Percentiles rank a stretch among this genome's conserved stretches.
Conservation (phyloP, 495 filamentous ascomycete genomes). For the Aspergillus conjunctus region DNA sequence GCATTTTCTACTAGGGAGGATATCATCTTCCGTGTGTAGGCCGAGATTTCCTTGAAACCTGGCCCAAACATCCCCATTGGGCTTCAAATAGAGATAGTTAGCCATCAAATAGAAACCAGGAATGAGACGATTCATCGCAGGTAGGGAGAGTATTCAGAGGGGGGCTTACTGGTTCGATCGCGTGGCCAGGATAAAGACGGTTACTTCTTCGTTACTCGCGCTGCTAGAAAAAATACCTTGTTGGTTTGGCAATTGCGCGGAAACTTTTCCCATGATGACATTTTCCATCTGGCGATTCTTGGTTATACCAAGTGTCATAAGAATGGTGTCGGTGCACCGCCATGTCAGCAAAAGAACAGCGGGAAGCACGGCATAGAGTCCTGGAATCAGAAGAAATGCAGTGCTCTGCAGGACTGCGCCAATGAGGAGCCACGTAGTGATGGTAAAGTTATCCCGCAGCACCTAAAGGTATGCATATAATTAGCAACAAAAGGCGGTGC, state of each 20-base stretch:
- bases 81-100: background rate
- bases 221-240: conserved; percentile 35
- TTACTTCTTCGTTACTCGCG: conserved; percentile 34
- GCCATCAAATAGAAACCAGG: background rate
- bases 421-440: conserved; percentile 45
- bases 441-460: conserved; percentile 28
- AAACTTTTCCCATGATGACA: conserved; percentile 36
- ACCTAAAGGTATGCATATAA: background rate
- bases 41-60: conserved; percentile 12
- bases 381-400: conserved; percentile 31
- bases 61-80: conserved; percentile 30
- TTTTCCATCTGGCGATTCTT: conserved; percentile 39
- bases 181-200: conserved; percentile 45
- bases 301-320: conserved; percentile 31
- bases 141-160: background rate
- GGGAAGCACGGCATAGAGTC: conserved; percentile 38
- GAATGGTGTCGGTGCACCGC: conserved; percentile 24
- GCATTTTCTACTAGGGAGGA: conserved; percentile 22
- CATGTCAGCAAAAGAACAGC: conserved; percentile 35
- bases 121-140: background rate
- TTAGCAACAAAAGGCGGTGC: background rate
- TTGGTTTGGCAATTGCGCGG: conserved; percentile 37
- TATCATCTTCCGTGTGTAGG: conserved; percentile 4
- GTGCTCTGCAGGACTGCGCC: conserved; percentile 46
- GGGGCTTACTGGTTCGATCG: conserved; percentile 36